These are phyloP conservation scores for Yamadazyma ubonensis DNA, from an alignment of 805 yeast genomes.

Conservation along the genomic window DNA sequence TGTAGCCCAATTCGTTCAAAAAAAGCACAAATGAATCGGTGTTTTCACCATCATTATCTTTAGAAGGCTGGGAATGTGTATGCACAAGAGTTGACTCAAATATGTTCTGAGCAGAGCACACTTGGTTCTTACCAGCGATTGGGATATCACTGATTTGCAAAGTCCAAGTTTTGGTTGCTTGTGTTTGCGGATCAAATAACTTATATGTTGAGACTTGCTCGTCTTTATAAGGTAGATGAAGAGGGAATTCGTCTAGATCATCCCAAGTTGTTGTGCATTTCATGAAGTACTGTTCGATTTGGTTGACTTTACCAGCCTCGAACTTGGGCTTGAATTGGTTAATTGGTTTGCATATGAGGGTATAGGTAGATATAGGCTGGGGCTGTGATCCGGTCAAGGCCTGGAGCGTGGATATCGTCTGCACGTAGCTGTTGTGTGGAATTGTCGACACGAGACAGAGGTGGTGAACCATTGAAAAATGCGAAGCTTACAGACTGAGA, in stretches of 20 bases:
- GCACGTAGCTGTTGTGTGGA: conserved; percentile 40
- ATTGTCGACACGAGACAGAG: conserved; percentile 47
- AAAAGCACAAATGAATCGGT: conserved; percentile 41
- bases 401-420: conserved; percentile 47
- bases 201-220: conserved; percentile 27
- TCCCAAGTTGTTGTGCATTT: conserved; percentile 51
- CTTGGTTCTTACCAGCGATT: conserved; percentile 65
- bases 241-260: conserved; percentile 23
- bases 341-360: conserved; percentile 50
- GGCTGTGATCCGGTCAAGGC: conserved; percentile 53
- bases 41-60: conserved; percentile 13
- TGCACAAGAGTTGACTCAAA: conserved; percentile 57
- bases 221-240: conserved; percentile 25
- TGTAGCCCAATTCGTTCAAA: conserved; percentile 70
- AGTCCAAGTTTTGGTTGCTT: conserved; percentile 48
- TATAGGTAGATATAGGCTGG: conserved; percentile 46
- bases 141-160: conserved; percentile 71
- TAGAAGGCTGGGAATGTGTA: conserved; percentile 37
- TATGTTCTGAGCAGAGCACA: conserved; percentile 61
- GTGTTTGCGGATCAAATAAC: conserved; percentile 22
- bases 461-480: conserved; percentile 66
- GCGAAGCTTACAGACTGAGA: neutral
- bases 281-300: conserved; percentile 54
- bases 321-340: conserved; percentile 52
- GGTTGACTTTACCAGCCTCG: conserved; percentile 56